phyloP scores from a whole-genome alignment of 2,329 filamentous ascomycete genomes.

The Scolecobasidium constrictum region DNA sequence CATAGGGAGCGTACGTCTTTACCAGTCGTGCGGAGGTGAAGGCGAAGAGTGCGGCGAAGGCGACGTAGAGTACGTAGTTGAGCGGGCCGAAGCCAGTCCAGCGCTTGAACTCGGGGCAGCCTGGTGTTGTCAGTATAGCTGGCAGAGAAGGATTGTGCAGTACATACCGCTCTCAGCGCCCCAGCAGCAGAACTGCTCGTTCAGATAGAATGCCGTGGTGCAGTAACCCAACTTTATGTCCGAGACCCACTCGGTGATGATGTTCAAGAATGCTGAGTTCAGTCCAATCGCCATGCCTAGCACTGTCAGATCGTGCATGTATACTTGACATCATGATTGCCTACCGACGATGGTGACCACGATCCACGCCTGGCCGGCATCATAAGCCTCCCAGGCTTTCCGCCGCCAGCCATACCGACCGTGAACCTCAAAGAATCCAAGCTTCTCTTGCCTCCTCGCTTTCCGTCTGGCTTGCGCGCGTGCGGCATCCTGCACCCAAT shows the following conservation, averaged over 20 bases:
- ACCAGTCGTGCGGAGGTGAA: conserved; percentile 75
- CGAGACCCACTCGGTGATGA: conserved; percentile 91
- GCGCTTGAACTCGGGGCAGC: conserved; percentile 76
- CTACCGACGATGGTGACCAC: conserved; percentile 78
- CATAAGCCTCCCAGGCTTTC: conserved; percentile 75
- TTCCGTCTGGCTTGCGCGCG: conserved; percentile 78
- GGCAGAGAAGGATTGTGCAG: conserved; percentile 31
- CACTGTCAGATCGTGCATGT: too few species aligned
- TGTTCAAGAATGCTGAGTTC: conserved; percentile 88
- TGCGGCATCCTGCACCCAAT: conserved; percentile 97
- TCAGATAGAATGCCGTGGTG: conserved; percentile 89
- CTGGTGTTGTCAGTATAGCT: conserved; percentile 29
- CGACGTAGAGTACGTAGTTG: conserved; percentile 82
- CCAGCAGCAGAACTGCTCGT: conserved; percentile 97
- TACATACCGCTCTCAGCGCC: conserved; percentile 83
- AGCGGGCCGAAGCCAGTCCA: conserved; percentile 71
- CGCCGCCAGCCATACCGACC: conserved; percentile 68
- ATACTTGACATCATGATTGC: too few species aligned
- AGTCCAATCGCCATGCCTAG: conserved; percentile 74
- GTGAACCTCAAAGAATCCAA: conserved; percentile 58
- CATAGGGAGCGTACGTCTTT: conserved; percentile 87
- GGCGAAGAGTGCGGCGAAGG: conserved; percentile 75
- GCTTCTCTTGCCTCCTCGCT: conserved; percentile 59
- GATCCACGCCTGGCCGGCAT: conserved; percentile 95
- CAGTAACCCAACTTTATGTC: conserved; percentile 97